phyloP scores from a whole-genome alignment of 2,329 filamentous ascomycete species.

The Paecilomyces formosus region DNA sequence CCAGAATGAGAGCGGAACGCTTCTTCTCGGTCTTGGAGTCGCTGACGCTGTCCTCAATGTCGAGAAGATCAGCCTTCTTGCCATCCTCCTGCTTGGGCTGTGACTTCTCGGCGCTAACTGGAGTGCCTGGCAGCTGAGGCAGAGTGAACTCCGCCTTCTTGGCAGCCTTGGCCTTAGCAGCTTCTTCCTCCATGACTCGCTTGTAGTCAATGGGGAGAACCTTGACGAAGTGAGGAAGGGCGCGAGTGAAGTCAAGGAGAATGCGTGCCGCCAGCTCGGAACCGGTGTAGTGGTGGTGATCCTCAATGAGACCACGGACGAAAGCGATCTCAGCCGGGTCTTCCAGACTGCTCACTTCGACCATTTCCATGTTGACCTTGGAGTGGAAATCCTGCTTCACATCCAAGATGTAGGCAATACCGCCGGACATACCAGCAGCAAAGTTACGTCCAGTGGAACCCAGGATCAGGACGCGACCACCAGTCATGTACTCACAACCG shows the following conservation, averaged over 20 bases:
- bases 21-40: slow-evolving; percentile 82
- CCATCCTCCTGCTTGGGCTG: slow-evolving; percentile 55
- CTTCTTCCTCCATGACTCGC: slow-evolving; percentile 79
- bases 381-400: slow-evolving; percentile 80
- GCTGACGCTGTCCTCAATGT: slow-evolving; percentile 86
- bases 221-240: slow-evolving; percentile 85
- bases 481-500: slow-evolving; percentile 98
- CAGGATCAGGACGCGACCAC: slow-evolving; percentile 79
- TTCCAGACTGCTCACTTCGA: slow-evolving; percentile 76
- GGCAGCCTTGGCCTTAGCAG: slow-evolving; percentile 73
- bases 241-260: slow-evolving; percentile 89
- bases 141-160: slow-evolving; percentile 79
- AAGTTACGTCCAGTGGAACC: slow-evolving; percentile 93
- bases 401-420: slow-evolving; percentile 91
- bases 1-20: slow-evolving; percentile 82
- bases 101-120: slow-evolving; percentile 46
- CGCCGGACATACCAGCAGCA: slow-evolving; percentile 95
- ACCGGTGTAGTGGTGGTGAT: slow-evolving; percentile 96
- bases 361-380: slow-evolving; percentile 97
- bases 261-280: slow-evolving; percentile 91
- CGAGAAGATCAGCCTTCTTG: slow-evolving; percentile 64
- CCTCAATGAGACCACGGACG: slow-evolving; percentile 84
- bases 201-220: slow-evolving; percentile 94
- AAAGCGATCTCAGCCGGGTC: slow-evolving; percentile 86
- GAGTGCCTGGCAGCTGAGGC: slow-evolving; percentile 61